Base-by-base conservation (phyloP, 306 rosid genomes). In the Pachyrhizus erosus region DNA sequence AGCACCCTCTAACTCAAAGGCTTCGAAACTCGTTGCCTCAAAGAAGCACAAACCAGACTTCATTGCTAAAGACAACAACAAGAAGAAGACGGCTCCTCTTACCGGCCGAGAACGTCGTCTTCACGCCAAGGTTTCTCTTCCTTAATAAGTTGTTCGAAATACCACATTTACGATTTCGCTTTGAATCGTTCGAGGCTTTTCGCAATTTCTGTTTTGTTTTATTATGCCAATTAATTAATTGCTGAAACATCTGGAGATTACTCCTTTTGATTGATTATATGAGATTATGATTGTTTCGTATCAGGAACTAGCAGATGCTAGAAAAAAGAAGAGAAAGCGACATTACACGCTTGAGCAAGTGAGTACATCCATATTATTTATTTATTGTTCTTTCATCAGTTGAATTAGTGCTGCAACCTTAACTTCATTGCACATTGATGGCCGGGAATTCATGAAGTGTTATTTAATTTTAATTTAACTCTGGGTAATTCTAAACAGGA, bases 311-410 rank as follows among this genome's bases (percentile, higher is more conserved):
- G 84, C 93, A 1, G 97, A 93, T 73, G 88, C 98, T 73, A 90
- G 98, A 82, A 96, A 96, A 85, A 93, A 87, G 93, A 96, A 88
- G 90, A 88, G 99, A 78, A 96, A 89, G 83, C 91, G 87, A 13
- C 92, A 96, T 80, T 93, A 79, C 81, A 79, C 83, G 65, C 90
- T 96, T 67, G 98, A 96, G 75, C 98, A 90, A 79, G 98, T 92
- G 69, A 84, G 92, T 37, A 0, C 85, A 43, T 64, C 26, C 5
- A 52, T 27, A 13, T 61, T 39, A 11, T 60, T 80, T 29, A 33
- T 70, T 24, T 52, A 21, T 55, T 45, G 77, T 0, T 71, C 71
- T 69, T 29, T 37, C 1, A 24, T 80, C 40, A 9, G 24, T 71
- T 79, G 24, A 76, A 60, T 45, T 43, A n/a, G 9, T 9, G 46